Evolutionary conservation across 2,329 filamentous ascomycete genomes (phyloP), one percentile per base, ranked within the genome.

Genomic region (Orbilia quercus): DNA sequence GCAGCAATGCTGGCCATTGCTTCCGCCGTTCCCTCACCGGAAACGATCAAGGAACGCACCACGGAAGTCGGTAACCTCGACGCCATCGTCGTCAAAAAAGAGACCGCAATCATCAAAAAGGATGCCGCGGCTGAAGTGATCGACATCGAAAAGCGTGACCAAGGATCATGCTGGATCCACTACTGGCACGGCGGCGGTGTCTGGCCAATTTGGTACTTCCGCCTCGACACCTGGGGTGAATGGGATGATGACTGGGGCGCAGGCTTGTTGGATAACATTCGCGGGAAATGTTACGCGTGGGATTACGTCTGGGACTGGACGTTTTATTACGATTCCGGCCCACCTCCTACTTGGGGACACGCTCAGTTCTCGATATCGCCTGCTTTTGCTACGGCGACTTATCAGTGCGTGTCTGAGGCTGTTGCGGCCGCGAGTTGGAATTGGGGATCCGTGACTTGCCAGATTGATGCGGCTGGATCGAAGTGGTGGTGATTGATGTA

Each of bases 301-400:
- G n/a, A n/a, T n/a, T n/a, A n/a, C n/a, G n/a, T n/a, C n/a, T n/a
- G n/a, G n/a, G n/a, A n/a, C n/a, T n/a, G n/a, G n/a, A n/a, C n/a
- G n/a, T n/a, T n/a, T n/a, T n/a, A n/a, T n/a, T n/a, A n/a, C n/a
- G n/a, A n/a, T n/a, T n/a, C n/a, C n/a, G n/a, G n/a, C n/a, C 40
- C 57, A 18, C 57, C 57, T 34, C 57, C 57, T 3, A 60, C 57
- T 60, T 60, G 42, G 57, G 57, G 57, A 50, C 57, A 60, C 16
- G 57, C 57, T 60, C 36, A 40, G 31, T 60, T 60, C 14, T n/a
- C 38, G 28, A 50, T 60, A 28, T 45, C 54, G n/a, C 9, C 20
- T 20, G 54, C 54, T 22, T 58, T 58, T n/a, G 22, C 22, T 14
- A 25, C 18, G n/a, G 9, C 38, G 36, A 58, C 18, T 58, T 58